Conservation (phyloP, 176 grass and related monocot genomes). For the Bromus sterilis region DNA sequence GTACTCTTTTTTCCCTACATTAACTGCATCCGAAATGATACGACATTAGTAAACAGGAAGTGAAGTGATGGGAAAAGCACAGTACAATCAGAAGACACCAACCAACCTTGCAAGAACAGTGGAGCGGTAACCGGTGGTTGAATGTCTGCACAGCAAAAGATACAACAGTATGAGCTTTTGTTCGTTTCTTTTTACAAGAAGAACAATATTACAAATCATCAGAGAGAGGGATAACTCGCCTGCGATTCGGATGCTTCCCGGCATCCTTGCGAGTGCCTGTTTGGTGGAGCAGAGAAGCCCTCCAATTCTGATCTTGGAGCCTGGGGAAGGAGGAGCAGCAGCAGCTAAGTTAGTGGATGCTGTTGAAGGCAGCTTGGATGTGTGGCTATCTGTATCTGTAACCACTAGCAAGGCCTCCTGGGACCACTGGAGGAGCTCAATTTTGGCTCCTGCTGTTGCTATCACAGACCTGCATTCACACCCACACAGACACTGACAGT, state of each 20-base stretch:
- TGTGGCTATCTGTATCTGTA: conserved; percentile 22
- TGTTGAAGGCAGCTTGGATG: conserved; percentile 1
- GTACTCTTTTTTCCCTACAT: conserved; percentile 29
- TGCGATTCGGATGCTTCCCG: conserved; percentile 40
- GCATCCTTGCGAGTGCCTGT: conserved; percentile 24
- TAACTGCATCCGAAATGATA: conserved; percentile 18
- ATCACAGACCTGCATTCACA: neutral
- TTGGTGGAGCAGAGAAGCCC: conserved; percentile 16
- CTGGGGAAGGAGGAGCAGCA: neutral
- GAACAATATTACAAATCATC: neutral
- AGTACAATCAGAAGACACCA: neutral
- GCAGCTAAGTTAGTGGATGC: conserved; percentile 9
- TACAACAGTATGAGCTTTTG: neutral
- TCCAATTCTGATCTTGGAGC: conserved; percentile 23
- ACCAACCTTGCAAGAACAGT: conserved; percentile 37
- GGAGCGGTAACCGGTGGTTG: neutral
- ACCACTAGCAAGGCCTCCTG: neutral
- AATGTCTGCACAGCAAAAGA: conserved; percentile 1
- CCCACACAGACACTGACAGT: neutral
- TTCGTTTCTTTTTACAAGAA: neutral
- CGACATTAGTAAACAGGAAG: neutral
- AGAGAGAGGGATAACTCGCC: neutral
- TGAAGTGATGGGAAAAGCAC: neutral
- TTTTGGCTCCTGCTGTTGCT: conserved; percentile 8
- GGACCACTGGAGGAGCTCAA: conserved; percentile 9